These are phyloP conservation scores for Goniomonas avonlea DNA, from an alignment of 78 protist genomes.

Conservation along the genomic window DNA sequence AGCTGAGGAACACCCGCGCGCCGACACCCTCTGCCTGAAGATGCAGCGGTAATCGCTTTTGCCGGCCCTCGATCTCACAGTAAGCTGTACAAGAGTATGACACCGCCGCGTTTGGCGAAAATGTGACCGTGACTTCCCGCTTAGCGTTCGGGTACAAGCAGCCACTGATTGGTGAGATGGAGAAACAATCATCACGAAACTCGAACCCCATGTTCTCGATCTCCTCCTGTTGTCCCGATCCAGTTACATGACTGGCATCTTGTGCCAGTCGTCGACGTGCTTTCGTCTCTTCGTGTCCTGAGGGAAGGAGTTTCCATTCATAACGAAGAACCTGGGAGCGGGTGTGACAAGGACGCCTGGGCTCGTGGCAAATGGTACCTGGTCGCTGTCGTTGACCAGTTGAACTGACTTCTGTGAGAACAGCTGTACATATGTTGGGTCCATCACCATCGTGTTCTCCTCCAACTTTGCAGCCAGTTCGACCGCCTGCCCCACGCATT, in stretches of 20 bases:
- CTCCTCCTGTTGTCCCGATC: neutral
- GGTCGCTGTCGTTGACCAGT: constrained; percentile 37
- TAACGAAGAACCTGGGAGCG: too few species aligned
- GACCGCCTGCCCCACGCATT: neutral
- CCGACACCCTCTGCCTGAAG: constrained; percentile 49
- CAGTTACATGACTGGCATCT: too few species aligned
- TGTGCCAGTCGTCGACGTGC: too few species aligned
- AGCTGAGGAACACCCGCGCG: constrained; percentile 29
- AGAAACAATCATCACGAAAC: constrained; percentile 27
- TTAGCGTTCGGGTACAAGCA: constrained; percentile 19
- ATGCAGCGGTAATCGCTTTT: constrained; percentile 43
- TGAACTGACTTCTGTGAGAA: constrained; percentile 20
- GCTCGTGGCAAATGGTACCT: too few species aligned
- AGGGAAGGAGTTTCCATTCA: too few species aligned
- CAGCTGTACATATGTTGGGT: constrained; percentile 36
- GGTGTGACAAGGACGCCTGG: too few species aligned
- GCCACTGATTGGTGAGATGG: constrained; percentile 48
- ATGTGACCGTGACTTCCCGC: constrained; percentile 29
- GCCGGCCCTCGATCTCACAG: constrained; percentile 40
- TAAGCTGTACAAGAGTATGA: constrained; percentile 9
- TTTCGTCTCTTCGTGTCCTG: too few species aligned
- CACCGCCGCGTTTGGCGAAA: constrained; percentile 31
- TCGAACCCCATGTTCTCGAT: neutral
- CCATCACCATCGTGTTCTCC: constrained; percentile 6
- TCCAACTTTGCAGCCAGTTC: constrained; percentile 37